phyloP scores from a whole-genome alignment of 352 stramenopile genomes.

The Globisporangium emineosum region DNA sequence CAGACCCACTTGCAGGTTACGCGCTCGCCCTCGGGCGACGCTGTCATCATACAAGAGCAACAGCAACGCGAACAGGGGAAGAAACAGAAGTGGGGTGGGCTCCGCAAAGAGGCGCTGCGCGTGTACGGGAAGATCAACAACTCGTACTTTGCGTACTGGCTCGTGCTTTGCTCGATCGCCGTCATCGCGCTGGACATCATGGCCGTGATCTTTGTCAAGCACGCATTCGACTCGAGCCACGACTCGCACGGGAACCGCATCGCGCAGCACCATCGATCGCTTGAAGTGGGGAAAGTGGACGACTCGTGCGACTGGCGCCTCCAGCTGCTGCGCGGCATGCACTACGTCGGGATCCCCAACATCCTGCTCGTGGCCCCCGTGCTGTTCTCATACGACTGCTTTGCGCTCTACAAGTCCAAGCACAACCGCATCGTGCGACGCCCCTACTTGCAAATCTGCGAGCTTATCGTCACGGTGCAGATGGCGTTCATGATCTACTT shows the following conservation, averaged over 20 bases:
- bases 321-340: slow-evolving; percentile 38
- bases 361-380: slow-evolving; percentile 56
- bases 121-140: slow-evolving; percentile 51
- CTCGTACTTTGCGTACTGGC: slow-evolving; percentile 71
- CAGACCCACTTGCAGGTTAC: slow-evolving; percentile 9
- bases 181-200: slow-evolving; percentile 44
- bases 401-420: slow-evolving; percentile 49
- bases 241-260: slow-evolving; percentile 9
- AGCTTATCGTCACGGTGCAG: slow-evolving; percentile 54
- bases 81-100: neutral
- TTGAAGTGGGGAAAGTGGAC: slow-evolving; percentile 11
- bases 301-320: slow-evolving; percentile 34
- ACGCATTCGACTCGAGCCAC: slow-evolving; percentile 24
- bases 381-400: slow-evolving; percentile 42
- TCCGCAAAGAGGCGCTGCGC: slow-evolving; percentile 9
- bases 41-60: neutral
- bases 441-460: slow-evolving; percentile 65
- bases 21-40: slow-evolving; percentile 10
- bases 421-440: slow-evolving; percentile 60
- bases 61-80: neutral
- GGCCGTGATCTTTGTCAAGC: slow-evolving; percentile 33
- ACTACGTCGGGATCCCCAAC: slow-evolving; percentile 49
- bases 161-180: slow-evolving; percentile 54
- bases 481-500: slow-evolving; percentile 65
- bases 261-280: neutral